phyloP scores from a whole-genome alignment of 1,284 basidiomycete species.

The Cryptococcus wingfieldii region DNA sequence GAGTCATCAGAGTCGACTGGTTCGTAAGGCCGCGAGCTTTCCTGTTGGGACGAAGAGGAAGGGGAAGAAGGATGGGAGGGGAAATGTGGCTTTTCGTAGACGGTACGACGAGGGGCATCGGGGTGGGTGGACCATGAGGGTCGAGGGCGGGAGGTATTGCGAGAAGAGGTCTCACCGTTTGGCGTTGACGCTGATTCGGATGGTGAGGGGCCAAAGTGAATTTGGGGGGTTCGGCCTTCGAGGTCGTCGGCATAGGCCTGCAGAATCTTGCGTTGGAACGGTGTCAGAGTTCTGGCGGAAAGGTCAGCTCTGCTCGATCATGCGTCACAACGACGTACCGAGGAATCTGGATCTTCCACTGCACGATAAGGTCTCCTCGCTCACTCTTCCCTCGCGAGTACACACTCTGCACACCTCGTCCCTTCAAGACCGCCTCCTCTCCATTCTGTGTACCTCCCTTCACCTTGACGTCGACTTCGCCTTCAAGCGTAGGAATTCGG shows the following conservation, averaged over 20 bases:
- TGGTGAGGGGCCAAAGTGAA: constrained; percentile 28
- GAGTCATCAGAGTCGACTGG: constrained; percentile 5
- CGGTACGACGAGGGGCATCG: constrained; percentile 6
- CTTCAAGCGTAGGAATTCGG: constrained; percentile 90
- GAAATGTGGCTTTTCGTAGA: neutral
- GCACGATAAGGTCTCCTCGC: constrained; percentile 81
- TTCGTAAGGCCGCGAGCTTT: constrained; percentile 4
- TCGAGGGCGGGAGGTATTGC: constrained; percentile 7
- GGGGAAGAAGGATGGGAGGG: constrained; percentile 7
- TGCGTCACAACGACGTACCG: constrained; percentile 54
- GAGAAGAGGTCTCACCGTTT: constrained; percentile 11
- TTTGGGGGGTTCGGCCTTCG: constrained; percentile 59
- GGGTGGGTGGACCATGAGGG: constrained; percentile 9
- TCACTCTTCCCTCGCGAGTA: constrained; percentile 60
- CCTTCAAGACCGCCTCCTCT: constrained; percentile 92
- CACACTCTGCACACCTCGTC: constrained; percentile 74
- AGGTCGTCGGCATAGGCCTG: constrained; percentile 90
- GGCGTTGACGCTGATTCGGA: neutral
- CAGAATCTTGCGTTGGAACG: constrained; percentile 78
- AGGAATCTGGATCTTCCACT: constrained; percentile 83
- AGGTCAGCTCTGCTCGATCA: neutral
- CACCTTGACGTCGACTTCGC: constrained; percentile 91
- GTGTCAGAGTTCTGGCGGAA: constrained; percentile 64
- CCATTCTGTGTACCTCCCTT: constrained; percentile 92
- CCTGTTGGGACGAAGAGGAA: constrained; percentile 1